A percentile compares a stretch with the other conserved stretches of the same genome.
Conservation (phyloP, 345 rosid species). For the Eucalyptus paniculata region DNA sequence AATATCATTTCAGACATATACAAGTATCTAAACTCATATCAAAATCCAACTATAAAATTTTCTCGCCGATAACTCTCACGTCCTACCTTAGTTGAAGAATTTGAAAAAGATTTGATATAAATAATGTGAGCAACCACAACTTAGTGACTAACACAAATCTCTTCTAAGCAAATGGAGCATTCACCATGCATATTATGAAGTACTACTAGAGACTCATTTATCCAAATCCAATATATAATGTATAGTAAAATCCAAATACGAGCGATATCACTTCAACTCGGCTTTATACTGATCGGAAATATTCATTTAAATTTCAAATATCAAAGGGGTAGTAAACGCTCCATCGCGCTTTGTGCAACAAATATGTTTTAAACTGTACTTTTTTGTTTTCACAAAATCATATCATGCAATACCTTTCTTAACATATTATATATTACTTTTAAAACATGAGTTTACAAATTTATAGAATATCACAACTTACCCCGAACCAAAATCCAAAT, state of each 20-base stretch:
- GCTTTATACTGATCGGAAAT: accelerated
- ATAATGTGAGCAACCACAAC: too few species aligned
- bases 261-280: not conserved
- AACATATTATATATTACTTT: too few species aligned
- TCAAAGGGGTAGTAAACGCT: not conserved
- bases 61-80: accelerated
- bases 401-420: not conserved
- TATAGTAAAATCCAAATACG: too few species aligned
- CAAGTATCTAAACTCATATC: not conserved
- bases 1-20: too few species aligned
- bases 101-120: too few species aligned
- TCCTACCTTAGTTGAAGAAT: not conserved
- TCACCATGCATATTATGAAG: not conserved
- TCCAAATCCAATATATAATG: not conserved
- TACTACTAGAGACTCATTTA: not conserved
- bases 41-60: not conserved
- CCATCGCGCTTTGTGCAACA: not conserved
- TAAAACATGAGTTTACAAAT: not conserved
- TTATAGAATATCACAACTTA: not conserved
- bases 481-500: not conserved
- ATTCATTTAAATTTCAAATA: not conserved
- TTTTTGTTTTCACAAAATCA: too few species aligned
- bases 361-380: too few species aligned
- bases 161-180: too few species aligned
- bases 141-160: not conserved